A percentile compares a stretch with the other conserved stretches of the same genome.
Evolutionary conservation across 116 monocot species (phyloP).

Genomic region (Posidonia oceanica): DNA sequence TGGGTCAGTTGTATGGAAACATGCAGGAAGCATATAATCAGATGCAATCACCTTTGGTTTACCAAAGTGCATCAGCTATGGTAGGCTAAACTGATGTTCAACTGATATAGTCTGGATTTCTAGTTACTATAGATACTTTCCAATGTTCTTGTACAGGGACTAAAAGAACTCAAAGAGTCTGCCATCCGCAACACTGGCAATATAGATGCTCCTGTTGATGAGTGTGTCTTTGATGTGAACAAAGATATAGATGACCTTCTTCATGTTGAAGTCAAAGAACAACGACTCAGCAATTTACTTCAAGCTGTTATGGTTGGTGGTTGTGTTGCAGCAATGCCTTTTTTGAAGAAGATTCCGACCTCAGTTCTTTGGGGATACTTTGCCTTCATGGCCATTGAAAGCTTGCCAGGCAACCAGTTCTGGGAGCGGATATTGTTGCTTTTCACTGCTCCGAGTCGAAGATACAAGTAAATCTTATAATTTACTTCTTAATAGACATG

Average conservation of each 20-base stretch:
- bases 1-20: constrained; percentile 49
- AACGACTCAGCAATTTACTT: constrained; percentile 70
- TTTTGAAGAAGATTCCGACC: constrained; percentile 82
- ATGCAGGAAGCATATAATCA: constrained; percentile 75
- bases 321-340: constrained; percentile 84
- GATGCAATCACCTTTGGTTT: constrained; percentile 75
- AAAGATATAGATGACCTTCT: constrained; percentile 89
- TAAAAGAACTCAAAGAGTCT: constrained; percentile 76
- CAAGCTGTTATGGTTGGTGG: constrained; percentile 64
- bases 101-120: too few relatives aligned
- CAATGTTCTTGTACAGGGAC: constrained; percentile 20
- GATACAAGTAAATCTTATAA: constrained; percentile 49
- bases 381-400: constrained; percentile 85
- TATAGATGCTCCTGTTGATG: constrained; percentile 72
- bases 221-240: constrained; percentile 63
- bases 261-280: constrained; percentile 81
- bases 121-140: not conserved
- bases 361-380: constrained; percentile 95
- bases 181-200: constrained; percentile 50
- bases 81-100: constrained; percentile 16
- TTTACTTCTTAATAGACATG: not conserved
- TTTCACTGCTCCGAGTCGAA: constrained; percentile 58
- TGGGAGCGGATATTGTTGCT: constrained; percentile 72
- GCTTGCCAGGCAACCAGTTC: constrained; percentile 73
- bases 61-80: constrained; percentile 31